These are phyloP conservation scores for Hymenoscyphus scutula DNA, from an alignment of 2,329 filamentous ascomycete genomes.

Conservation along the genomic window DNA sequence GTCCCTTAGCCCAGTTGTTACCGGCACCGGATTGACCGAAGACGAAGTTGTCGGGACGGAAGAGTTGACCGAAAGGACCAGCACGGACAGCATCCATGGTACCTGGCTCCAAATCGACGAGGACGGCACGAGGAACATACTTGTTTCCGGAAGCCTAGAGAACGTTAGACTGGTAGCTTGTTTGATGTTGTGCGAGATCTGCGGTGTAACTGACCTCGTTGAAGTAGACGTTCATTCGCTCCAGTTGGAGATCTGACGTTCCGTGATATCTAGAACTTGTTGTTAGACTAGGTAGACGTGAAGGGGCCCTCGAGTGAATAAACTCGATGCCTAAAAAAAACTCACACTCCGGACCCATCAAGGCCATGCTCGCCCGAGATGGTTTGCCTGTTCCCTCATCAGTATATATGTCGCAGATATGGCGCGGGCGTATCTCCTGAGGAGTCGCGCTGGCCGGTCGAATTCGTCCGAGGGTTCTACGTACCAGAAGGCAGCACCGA, in stretches of 20 bases:
- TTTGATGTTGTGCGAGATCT: not conserved
- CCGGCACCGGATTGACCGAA: conserved; percentile 99
- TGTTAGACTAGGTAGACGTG: conserved; percentile 21
- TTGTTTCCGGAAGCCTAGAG: conserved; percentile 89
- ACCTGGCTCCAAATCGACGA: conserved; percentile 98
- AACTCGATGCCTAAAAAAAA: conserved; percentile 32
- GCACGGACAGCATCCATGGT: conserved; percentile 99
- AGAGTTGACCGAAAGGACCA: conserved; percentile 96
- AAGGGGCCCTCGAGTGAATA: conserved; percentile 1
- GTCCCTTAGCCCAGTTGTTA: conserved; percentile 99
- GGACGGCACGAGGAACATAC: conserved; percentile 98
- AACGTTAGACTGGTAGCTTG: conserved; percentile 30
- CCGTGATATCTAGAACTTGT: conserved; percentile 77
- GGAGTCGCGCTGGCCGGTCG: not conserved
- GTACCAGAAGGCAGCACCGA: conserved; percentile 99
- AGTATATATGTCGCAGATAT: conserved; percentile 34
- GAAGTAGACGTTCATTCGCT: conserved; percentile 99
- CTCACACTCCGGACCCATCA: conserved; percentile 93
- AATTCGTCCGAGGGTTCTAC: conserved; percentile 38
- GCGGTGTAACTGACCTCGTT: conserved; percentile 62
- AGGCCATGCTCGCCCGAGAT: conserved; percentile 93
- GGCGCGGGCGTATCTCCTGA: conserved; percentile 33
- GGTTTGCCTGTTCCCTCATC: conserved; percentile 60
- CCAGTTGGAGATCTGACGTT: conserved; percentile 96
- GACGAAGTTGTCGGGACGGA: conserved; percentile 99